A percentile compares a stretch with the other conserved stretches of the same genome.
Evolutionary conservation across 495 filamentous ascomycete species (phyloP).

Genomic region (Sabuloglossum arenarium): DNA sequence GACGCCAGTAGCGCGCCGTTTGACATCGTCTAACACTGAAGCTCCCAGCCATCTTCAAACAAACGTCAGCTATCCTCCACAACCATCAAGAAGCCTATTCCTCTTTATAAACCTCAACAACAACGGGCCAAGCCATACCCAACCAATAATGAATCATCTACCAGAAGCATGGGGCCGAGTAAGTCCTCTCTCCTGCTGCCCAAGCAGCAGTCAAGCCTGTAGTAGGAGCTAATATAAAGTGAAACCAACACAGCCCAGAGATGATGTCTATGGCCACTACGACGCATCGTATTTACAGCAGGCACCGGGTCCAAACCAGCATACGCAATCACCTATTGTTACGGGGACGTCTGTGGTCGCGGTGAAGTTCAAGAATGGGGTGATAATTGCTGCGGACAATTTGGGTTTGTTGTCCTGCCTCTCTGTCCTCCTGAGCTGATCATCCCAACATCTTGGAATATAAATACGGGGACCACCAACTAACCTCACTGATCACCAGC

Average conservation of each 20-base stretch:
- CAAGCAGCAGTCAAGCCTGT: neutral
- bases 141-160: constrained; percentile 62
- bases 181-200: constrained; percentile 22
- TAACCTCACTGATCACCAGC: constrained; percentile 27
- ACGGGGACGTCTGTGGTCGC: constrained; percentile 91
- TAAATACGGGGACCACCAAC: neutral
- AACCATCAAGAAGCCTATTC: neutral
- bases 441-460: neutral
- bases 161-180: constrained; percentile 95
- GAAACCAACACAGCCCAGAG: constrained; percentile 44
- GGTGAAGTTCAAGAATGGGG: constrained; percentile 86
- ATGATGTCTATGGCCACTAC: constrained; percentile 91
- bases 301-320: constrained; percentile 45
- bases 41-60: neutral
- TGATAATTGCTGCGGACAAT: constrained; percentile 93
- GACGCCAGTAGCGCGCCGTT: neutral
- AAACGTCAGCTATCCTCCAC: neutral
- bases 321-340: constrained; percentile 79
- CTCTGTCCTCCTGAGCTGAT: neutral
- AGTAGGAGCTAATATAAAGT: neutral
- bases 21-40: neutral
- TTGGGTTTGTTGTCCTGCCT: constrained; percentile 37
- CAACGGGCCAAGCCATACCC: neutral
- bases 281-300: constrained; percentile 68
- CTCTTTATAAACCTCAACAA: neutral